phyloP scores from a whole-genome alignment of 164 flowering plant species.

The Umbellularia californica region DNA sequence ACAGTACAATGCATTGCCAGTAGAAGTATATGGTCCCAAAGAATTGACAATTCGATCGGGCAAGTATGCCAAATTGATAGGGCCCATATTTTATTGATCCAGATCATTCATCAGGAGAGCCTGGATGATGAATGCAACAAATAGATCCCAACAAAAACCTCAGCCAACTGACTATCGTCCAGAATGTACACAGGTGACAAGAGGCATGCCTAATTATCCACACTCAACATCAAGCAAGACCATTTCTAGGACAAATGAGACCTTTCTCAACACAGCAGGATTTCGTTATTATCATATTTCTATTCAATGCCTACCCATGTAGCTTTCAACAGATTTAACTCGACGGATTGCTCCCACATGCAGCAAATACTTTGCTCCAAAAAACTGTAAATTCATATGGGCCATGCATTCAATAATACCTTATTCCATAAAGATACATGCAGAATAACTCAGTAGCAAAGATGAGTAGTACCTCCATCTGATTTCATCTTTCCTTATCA shows the following conservation, averaged over 20 bases:
- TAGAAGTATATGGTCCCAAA: too few relatives aligned
- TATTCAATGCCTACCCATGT: neutral
- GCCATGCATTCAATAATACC: too few relatives aligned
- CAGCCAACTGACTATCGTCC: neutral
- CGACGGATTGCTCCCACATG: neutral
- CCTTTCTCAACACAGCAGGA: neutral
- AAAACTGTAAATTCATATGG: too few relatives aligned
- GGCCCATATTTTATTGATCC: neutral
- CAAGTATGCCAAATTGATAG: neutral
- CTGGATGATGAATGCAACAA: neutral
- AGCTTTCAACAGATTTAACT: neutral
- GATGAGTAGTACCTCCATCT: too few relatives aligned
- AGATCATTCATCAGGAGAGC: neutral
- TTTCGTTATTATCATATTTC: neutral
- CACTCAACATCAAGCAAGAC: too few relatives aligned
- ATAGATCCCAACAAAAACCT: neutral
- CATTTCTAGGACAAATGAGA: neutral
- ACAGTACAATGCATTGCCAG: too few relatives aligned
- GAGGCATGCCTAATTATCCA: too few relatives aligned
- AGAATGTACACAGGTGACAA: neutral
- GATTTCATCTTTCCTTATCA: too few relatives aligned
- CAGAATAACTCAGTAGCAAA: too few relatives aligned
- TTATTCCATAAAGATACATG: too few relatives aligned
- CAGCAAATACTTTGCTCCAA: neutral
- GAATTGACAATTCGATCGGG: too few relatives aligned